Evolutionary conservation across 1,284 basidiomycete genomes (phyloP), one percentile per base, ranked within the genome.

Genomic region (Ustilago tritici): DNA sequence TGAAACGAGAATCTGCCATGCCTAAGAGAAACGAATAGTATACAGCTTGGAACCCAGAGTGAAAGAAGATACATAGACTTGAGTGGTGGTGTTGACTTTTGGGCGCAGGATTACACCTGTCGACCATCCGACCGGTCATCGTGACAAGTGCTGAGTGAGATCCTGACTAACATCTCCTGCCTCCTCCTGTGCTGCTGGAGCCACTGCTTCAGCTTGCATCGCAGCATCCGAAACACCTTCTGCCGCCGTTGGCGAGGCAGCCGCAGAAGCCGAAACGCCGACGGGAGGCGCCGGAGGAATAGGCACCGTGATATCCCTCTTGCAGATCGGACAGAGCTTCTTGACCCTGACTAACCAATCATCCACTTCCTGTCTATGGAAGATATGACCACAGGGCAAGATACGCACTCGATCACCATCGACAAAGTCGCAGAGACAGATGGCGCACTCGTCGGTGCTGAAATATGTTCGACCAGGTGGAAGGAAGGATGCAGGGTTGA

Each of bases 321-420:
- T 85, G 63, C 85, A 86, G n/a, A 84, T 85, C 3, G 85, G 85
- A 59, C 85, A 86, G 14, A 85, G 59, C 57, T 84, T 84, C 61
- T 82, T 80, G 40, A 82, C 72, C n/a, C 75, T 60, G 14, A 79
- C 70, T 19, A 86, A 70, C 85, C 85, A 86, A 19, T 80, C 78
- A 61, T 86, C 85, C n/a, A 85, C 80, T 64, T 82, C 84, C 34
- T 78, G 64, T 40, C 78, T 74, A 52, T 86, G 85, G 68, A 83
- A 86, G 14, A 84, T 73, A 47, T 86, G 85, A 8, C 83, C 83
- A 56, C 85, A 86, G 2, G 85, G 85, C 34, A 86, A 65, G 3
- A 86, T 74, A 7, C 85, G 72, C 10, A 86, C 80, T 2, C 70
- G 63, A 34, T 86, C 85, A 17, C 84, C 84, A 38, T 86, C 84